Evolutionary conservation across 345 rosid genomes (phyloP), one percentile per base, ranked within the genome.

Genomic region (Draba incana): DNA sequence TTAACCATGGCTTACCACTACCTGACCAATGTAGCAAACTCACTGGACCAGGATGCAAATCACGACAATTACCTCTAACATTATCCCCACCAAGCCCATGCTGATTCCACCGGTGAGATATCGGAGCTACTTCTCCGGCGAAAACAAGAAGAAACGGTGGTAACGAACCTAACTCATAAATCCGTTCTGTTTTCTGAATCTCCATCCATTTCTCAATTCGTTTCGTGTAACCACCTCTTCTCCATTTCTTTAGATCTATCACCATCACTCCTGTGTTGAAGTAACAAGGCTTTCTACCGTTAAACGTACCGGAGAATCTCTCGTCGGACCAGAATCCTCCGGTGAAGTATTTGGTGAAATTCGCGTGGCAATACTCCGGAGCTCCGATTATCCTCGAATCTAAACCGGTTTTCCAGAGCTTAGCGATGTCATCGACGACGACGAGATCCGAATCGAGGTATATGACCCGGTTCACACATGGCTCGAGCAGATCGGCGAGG

Each of bases 261-360:
- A 88, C 92, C 95, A 88, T 88, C 73, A 88, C 95, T 3, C 95
- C 95, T 0, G 95, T 88, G 81, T 88, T 88, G 80, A 88, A 88
- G 70, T 86, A 88, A 47, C 95, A 88, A 15, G 88, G 85, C 13
- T 47, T 80, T 65, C 91, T 75, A 8, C 84, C 83, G 6, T 28
- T 53, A 62, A 88, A 88, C n/a, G 88, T 77, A 20, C 74, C 81
- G 44, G 84, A 67, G 56, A 78, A 80, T 63, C 82, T 72, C 66
- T 41, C 42, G 37, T 80, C 84, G 0, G 82, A 83, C 95, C 95
- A 88, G 79, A 88, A 88, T 1, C 70, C 45, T 62, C 72, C 72
- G 33, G 89, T 88, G 85, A 88, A 88, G 78, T 88, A 88, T 24
- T 84, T 88, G 0, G 88, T 79, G 81, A 88, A 83, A 79, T 88